These are phyloP conservation scores for Dittrichia graveolens DNA, from an alignment of 129 eudicot genomes.

Conservation along the genomic window DNA sequence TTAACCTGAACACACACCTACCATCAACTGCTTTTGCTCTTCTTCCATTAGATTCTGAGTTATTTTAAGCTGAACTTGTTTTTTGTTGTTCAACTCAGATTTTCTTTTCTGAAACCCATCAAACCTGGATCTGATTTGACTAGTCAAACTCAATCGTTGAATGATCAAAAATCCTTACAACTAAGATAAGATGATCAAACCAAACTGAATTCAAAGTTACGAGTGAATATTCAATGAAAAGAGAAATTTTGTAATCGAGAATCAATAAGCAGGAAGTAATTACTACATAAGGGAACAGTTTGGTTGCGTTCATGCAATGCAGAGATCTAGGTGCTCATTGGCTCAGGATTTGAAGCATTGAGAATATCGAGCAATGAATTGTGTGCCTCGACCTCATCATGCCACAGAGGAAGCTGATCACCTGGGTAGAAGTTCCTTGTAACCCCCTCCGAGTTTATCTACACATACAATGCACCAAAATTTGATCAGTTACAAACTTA, in stretches of 20 bases:
- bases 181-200: neutral
- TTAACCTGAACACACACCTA: too few relatives aligned
- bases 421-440: constrained; percentile 89
- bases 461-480: constrained; percentile 8
- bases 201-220: neutral
- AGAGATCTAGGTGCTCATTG: constrained; percentile 48
- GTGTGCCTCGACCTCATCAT: constrained; percentile 82
- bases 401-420: constrained; percentile 82
- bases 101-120: neutral
- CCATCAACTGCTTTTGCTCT: too few relatives aligned
- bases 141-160: neutral
- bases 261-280: constrained; percentile 8
- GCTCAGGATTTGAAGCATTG: constrained; percentile 54
- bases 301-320: neutral
- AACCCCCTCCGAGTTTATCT: constrained; percentile 84
- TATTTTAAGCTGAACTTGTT: too few relatives aligned
- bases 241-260: constrained; percentile 10
- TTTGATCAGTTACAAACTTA: neutral
- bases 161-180: neutral
- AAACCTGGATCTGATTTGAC: neutral
- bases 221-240: neutral
- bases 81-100: too few relatives aligned
- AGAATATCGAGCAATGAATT: constrained; percentile 69
- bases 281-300: constrained; percentile 19
- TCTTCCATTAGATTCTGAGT: too few relatives aligned